Percentiles rank a stretch among this genome's conserved stretches.
These are phyloP conservation scores for Beta macrorhiza DNA, from an alignment of 179 eudicot species.

Conservation along the genomic window DNA sequence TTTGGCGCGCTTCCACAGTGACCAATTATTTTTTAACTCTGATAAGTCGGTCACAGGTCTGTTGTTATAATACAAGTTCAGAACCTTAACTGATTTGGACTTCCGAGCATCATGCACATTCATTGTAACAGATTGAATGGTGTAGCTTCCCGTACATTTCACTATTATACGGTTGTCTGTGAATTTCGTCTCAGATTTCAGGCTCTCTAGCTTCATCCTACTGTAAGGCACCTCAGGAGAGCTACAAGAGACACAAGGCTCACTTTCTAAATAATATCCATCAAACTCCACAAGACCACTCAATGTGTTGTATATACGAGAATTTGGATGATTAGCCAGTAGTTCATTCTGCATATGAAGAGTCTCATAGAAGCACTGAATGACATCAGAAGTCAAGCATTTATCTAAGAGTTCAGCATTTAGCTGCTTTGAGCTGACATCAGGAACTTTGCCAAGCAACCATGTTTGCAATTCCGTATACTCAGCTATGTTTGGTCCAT, in stretches of 20 bases:
- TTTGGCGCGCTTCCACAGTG: slow-evolving; percentile 99
- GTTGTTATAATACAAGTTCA: slow-evolving; percentile 95
- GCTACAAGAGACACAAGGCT: slow-evolving; percentile 99
- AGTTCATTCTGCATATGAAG: slow-evolving; percentile 94
- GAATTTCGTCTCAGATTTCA: slow-evolving; percentile 95
- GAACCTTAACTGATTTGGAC: slow-evolving; percentile 93
- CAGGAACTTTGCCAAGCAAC: slow-evolving; percentile 79
- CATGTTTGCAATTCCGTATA: slow-evolving; percentile 74
- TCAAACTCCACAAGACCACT: slow-evolving; percentile 99
- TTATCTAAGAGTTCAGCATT: slow-evolving; percentile 69
- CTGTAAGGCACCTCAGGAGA: slow-evolving; percentile 95
- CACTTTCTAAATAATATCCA: slow-evolving; percentile 98
- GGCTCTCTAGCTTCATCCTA: slow-evolving; percentile 93
- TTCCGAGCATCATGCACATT: slow-evolving; percentile 99
- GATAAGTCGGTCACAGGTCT: slow-evolving; percentile 98
- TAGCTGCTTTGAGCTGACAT: slow-evolving; percentile 64
- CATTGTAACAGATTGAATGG: slow-evolving; percentile 97
- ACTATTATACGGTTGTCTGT: slow-evolving; percentile 98
- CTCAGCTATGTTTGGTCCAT: slow-evolving; percentile 89
- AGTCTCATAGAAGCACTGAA: slow-evolving; percentile 82
- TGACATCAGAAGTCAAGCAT: slow-evolving; percentile 86
- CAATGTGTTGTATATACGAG: slow-evolving; percentile 92
- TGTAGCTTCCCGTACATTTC: slow-evolving; percentile 99
- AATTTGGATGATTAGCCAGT: slow-evolving; percentile 97
- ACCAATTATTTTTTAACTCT: slow-evolving; percentile 97